Evolutionary conservation across 1,139 yeast genomes (phyloP), one percentile per base, ranked within the genome.

Genomic region (Zygotorulaspora mrakii): DNA sequence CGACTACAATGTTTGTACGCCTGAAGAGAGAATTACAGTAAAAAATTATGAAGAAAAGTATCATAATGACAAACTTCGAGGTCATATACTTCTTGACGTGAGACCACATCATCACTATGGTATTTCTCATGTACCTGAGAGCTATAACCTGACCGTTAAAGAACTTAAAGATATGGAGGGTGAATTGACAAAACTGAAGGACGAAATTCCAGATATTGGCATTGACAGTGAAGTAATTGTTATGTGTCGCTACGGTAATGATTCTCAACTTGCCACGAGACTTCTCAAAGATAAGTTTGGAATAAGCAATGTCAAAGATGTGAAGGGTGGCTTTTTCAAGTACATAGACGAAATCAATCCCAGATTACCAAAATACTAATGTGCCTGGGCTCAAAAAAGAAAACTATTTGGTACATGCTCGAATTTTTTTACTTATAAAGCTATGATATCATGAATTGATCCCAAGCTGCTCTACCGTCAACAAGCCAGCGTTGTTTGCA

Each of bases 211-310:
- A 2, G 30, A 26, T 4, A 13, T 62, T 2, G 34, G 33, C n/a
- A 12, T 40, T 16, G 43, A 50, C 11, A 51, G 55, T 22, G 61
- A 59, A 33, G 50, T 61, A 3, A 40, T 61, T 6, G 59, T 62
- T 4, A 69, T 89, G 11, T 91, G 99, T 61, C 73, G 97, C 27
- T 80, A 71, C 57, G 99, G 99, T 4, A 88, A 87, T 59, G 97
- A 91, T 59, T 89, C 97, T 0, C 91, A 86, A 54, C 63, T 78
- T 13, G 95, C 95, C 0, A 79, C 85, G 0, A 64, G 69, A 45
- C 65, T 71, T 34, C 61, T 91, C 35, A 66, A 70, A 35, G 77
- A 74, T 10, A 64, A 69, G 3, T 65, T 74, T 40, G 77, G 78
- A 0, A 64, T 73, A 17, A 43, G 57, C 0, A 65, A 76, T 11